Conservation (phyloP, 495 filamentous ascomycete species). For the Trichoderma gamsii region DNA sequence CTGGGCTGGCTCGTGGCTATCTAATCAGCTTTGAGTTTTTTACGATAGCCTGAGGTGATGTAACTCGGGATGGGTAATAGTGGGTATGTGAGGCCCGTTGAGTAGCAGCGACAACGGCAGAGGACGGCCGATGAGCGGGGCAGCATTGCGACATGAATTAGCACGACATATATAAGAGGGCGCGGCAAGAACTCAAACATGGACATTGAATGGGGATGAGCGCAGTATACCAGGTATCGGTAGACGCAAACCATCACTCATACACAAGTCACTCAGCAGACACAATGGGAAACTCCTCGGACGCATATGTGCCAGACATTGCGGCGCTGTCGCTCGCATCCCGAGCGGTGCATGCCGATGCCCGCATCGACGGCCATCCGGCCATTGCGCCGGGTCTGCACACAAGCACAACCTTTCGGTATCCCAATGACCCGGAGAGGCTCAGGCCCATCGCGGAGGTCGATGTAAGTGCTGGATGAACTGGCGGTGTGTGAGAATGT, state of each 20-base stretch:
- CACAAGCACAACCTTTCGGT: slow-evolving; percentile 83
- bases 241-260: not conserved
- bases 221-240: no score
- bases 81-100: not conserved
- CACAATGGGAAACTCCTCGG: not conserved
- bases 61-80: not conserved
- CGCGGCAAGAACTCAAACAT: not conserved
- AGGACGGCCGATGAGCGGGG: not conserved
- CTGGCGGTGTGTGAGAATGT: not conserved
- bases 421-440: slow-evolving; percentile 58
- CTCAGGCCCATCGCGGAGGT: slow-evolving; percentile 29
- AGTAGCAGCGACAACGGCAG: slow-evolving; percentile 1
- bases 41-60: no score
- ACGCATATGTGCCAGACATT: slow-evolving; percentile 6
- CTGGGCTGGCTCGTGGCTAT: no score
- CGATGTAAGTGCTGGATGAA: slow-evolving; percentile 27
- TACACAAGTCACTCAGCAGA: not conserved
- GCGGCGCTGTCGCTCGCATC: slow-evolving; percentile 51
- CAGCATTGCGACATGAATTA: not conserved
- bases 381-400: slow-evolving; percentile 85
- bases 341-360: slow-evolving; percentile 79
- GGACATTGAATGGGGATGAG: not conserved
- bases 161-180: not conserved
- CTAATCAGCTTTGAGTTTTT: no score
- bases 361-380: slow-evolving; percentile 59